These are phyloP conservation scores for Gnomoniopsis smithogilvyi DNA, from an alignment of 2,329 filamentous ascomycete genomes.

Conservation along the genomic window DNA sequence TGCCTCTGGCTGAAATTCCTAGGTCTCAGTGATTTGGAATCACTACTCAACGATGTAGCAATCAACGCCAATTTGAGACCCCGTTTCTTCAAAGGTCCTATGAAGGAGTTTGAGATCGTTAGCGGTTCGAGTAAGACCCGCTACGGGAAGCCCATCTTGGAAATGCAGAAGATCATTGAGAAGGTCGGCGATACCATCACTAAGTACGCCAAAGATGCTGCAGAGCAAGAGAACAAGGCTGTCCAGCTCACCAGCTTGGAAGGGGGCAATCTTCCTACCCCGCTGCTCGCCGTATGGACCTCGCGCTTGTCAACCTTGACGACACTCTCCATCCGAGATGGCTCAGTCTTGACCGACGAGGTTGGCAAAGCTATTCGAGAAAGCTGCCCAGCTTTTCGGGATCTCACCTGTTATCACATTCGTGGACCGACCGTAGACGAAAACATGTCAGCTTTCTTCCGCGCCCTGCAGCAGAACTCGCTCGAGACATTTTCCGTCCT, in stretches of 20 bases:
- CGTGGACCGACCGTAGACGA: constrained; percentile 48
- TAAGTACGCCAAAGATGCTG: constrained; percentile 41
- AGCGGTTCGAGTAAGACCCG: constrained; percentile 22
- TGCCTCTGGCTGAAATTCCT: constrained; percentile 64
- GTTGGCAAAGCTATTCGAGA: constrained; percentile 51
- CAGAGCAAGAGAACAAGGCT: constrained; percentile 39
- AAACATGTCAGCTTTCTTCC: constrained; percentile 57
- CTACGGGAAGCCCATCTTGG: constrained; percentile 24
- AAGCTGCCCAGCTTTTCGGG: constrained; percentile 59
- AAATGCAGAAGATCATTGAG: constrained; percentile 33
- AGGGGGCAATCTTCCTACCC: constrained; percentile 45
- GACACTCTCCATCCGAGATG: constrained; percentile 59
- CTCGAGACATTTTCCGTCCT: constrained; percentile 58
- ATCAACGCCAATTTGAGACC: constrained; percentile 26
- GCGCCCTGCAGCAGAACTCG: constrained; percentile 51
- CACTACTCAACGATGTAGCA: constrained; percentile 53
- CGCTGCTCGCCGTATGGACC: constrained; percentile 55
- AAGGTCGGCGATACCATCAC: constrained; percentile 57
- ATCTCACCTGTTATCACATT: constrained; percentile 53
- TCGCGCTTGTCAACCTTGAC: constrained; percentile 55
- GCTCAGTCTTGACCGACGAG: constrained; percentile 53
- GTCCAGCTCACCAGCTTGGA: constrained; percentile 56
- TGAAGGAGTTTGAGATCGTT: constrained; percentile 32
- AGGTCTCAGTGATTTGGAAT: constrained; percentile 58
- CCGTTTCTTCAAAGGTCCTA: constrained; percentile 38